Evolutionary conservation across 1,284 basidiomycete genomes (phyloP), one percentile per base, ranked within the genome.

Genomic region (Fereydounia khargensis): DNA sequence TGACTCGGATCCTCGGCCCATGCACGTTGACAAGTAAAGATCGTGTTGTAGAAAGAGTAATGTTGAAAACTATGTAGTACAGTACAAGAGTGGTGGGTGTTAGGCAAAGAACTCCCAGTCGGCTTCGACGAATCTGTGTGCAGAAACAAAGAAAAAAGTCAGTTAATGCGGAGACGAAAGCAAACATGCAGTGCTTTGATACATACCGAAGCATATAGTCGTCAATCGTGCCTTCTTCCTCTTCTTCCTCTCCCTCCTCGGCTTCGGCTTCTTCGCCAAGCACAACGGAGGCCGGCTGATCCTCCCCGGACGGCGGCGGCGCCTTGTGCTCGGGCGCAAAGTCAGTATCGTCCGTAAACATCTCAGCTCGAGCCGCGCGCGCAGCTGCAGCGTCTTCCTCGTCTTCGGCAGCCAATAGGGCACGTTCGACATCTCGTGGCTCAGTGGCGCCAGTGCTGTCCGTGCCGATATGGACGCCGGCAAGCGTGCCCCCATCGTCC

Each of bases 321-420:
- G 25, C 25, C 25, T 25, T 9, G 19, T 36, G 10, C 18, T 9
- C 22, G 18, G 35, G 8, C 13, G 6, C 42, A 30, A 63, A 64
- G 39, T 67, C 68, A 4, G 80, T 84, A 58, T 86, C 82, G 70
- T 92, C 88, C 25, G 86, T 83, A 53, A 86, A 86, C 47, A 84
- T 84, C 41, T 89, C 87, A 77, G 92, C 88, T 25, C 82, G 83
- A 1, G 90, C 91, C n/a, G 87, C 78, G 19, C 81, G 80, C 8
- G 89, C 89, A 3, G 90, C 90, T 57, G 81, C 81, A 0, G 84
- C 85, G 74, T 94, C 91, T 73, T 91, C 89, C 17, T 80, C 84
- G 68, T 96, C 92, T 65, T 95, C 92, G 39, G 87, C 88, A 46
- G 89, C 85, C 4, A 84, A 88, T n/a, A 96, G 79, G 0, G 84